Evolutionary conservation across 805 yeast genomes (phyloP), one percentile per base, ranked within the genome.

Genomic region (Pichia nakasei): DNA sequence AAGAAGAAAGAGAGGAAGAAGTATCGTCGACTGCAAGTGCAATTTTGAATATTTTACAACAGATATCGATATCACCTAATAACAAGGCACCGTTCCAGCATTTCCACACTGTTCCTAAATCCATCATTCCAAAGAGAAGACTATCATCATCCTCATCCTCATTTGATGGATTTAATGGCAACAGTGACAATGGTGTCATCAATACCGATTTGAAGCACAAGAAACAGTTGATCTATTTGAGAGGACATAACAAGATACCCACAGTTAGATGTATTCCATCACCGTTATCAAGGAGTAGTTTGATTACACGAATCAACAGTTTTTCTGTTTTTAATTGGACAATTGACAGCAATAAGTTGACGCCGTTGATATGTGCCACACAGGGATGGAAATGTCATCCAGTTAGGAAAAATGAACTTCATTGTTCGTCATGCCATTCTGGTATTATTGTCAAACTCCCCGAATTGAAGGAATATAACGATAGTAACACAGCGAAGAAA

Each of bases 341-440:
- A 15, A 50, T 74, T 13, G 52, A 53, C 3, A 54, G 53, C 39
- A 22, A 41, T 8, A 45, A 43, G 5, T 54, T 77, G 22, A 70
- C 63, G 6, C 80, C 78, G 42, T 58, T 78, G 29, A 64, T 55
- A 26, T 72, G 78, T 52, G 68, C 79, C 1, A 51, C 70, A 20
- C 63, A 69, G 42, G 83, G 83, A 2, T 78, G 82, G 82, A 58
- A 54, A 40, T 71, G 76, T 48, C 68, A 67, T 15, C 52, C 59
- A 11, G 46, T 43, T 3, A 46, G 58, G 24, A 61, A 54, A 37
- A 65, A 68, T 43, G 62, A 58, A 38, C 43, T 68, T 3, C 51
- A 49, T 35, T 68, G 72, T 46, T 48, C 49, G 2, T 56, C 56
- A 9, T 67, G 72, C 46, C 57, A 58, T 38, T 58, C 65, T 2